Conservation (phyloP, 306 rosid species). For the Cicer yamashitae region DNA sequence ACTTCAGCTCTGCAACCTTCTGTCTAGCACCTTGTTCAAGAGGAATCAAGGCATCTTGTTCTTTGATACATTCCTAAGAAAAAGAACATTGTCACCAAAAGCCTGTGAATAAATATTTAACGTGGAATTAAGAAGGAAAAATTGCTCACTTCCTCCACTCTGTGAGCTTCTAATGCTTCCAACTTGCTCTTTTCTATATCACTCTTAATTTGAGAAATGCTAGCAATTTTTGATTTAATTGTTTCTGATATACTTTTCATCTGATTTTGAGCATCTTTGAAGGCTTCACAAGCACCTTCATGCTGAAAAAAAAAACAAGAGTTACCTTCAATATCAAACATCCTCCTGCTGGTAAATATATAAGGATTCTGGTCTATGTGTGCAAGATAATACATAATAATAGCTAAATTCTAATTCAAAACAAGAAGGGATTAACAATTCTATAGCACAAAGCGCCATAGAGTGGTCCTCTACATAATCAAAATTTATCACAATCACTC, state of each 20-base stretch:
- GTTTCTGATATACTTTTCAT: slow-evolving; percentile 65
- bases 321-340: slow-evolving; percentile 31
- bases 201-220: slow-evolving; percentile 58
- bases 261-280: slow-evolving; percentile 74
- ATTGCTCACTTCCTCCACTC: slow-evolving; percentile 74
- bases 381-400: not conserved
- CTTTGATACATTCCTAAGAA: slow-evolving; percentile 67
- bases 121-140: slow-evolving; percentile 20
- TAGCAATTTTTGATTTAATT: slow-evolving; percentile 58
- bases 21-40: slow-evolving; percentile 95
- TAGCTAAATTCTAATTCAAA: not conserved
- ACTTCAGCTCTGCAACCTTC: slow-evolving; percentile 92
- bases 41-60: slow-evolving; percentile 84
- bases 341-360: slow-evolving; percentile 13
- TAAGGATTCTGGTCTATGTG: not conserved
- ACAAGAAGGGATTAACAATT: not conserved
- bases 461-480: not conserved
- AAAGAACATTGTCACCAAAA: slow-evolving; percentile 41
- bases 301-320: slow-evolving; percentile 60
- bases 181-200: slow-evolving; percentile 69
- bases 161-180: slow-evolving; percentile 70
- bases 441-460: not conserved
- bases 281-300: slow-evolving; percentile 76
- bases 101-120: not conserved
- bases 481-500: not conserved